Conservation (phyloP, 2,329 filamentous ascomycete species). For the Diaporthe amygdali region DNA sequence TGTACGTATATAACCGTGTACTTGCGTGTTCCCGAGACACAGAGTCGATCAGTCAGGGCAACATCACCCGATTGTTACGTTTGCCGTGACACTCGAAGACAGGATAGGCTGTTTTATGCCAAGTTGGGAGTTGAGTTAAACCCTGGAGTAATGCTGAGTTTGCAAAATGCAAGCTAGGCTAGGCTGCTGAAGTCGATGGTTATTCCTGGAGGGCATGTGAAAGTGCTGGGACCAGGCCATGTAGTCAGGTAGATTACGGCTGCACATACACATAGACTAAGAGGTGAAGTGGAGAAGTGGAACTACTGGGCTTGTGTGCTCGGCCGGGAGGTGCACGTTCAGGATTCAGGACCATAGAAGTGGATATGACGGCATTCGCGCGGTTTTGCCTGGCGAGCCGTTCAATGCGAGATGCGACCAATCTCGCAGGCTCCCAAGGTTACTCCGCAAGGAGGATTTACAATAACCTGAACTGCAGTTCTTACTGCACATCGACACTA, state of each 20-base stretch:
- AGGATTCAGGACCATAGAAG: neutral
- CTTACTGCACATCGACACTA: too few species aligned
- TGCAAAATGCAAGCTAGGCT: neutral
- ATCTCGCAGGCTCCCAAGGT: slow-evolving; percentile 4
- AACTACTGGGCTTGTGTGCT: neutral
- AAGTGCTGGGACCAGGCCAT: neutral
- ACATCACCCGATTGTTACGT: neutral
- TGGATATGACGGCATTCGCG: slow-evolving; percentile 15
- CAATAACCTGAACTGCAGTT: neutral
- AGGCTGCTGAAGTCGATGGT: neutral
- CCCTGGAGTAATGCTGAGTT: neutral
- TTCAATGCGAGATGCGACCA: slow-evolving; percentile 14
- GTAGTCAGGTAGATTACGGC: neutral
- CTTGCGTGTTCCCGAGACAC: neutral
- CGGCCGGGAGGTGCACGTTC: neutral
- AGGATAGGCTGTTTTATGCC: neutral
- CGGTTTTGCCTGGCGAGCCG: slow-evolving; percentile 11
- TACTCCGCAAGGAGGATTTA: slow-evolving; percentile 1
- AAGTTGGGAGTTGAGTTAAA: neutral
- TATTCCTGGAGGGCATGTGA: neutral
- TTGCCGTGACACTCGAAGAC: neutral
- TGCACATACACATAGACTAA: too few species aligned
- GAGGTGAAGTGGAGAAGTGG: too few species aligned
- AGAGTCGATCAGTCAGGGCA: neutral
- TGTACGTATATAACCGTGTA: neutral